These are phyloP conservation scores for Cetradonia linearis DNA, from an alignment of 495 filamentous ascomycete species.

Conservation along the genomic window DNA sequence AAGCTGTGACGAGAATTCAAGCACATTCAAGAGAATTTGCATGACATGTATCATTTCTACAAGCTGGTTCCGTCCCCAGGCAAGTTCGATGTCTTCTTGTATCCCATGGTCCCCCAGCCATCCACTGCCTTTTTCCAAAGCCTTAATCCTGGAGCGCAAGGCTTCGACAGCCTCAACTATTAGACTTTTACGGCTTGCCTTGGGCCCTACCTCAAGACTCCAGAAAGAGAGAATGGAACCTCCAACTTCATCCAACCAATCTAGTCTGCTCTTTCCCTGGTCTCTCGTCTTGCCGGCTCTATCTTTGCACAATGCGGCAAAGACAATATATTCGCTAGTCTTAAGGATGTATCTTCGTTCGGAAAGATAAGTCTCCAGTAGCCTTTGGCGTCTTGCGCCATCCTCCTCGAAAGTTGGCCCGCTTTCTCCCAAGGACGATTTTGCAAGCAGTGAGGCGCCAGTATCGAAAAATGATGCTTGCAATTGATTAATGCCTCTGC, in stretches of 20 bases:
- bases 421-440: slow-evolving; percentile 31
- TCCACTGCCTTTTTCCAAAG: slow-evolving; percentile 39
- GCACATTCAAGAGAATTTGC: slow-evolving; percentile 59
- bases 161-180: slow-evolving; percentile 31
- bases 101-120: slow-evolving; percentile 42
- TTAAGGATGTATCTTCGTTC: slow-evolving; percentile 53
- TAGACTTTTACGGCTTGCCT: slow-evolving; percentile 18
- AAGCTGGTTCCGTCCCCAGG: slow-evolving; percentile 53
- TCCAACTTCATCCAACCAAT: slow-evolving; percentile 27
- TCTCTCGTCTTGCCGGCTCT: background rate
- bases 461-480: slow-evolving; percentile 40
- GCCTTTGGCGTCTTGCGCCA: slow-evolving; percentile 47
- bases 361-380: slow-evolving; percentile 58
- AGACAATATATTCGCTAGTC: slow-evolving; percentile 30
- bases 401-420: slow-evolving; percentile 34
- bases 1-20: slow-evolving; percentile 46
- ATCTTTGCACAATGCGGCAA: slow-evolving; percentile 16
- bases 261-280: background rate
- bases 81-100: slow-evolving; percentile 44
- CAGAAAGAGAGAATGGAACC: slow-evolving; percentile 21
- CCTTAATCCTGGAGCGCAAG: slow-evolving; percentile 37
- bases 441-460: slow-evolving; percentile 28
- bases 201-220: slow-evolving; percentile 1
- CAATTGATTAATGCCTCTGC: slow-evolving; percentile 48
- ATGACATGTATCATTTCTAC: slow-evolving; percentile 62